Conservation (phyloP, 176 grass and related monocot species). For the Aegilops sharonensis region DNA sequence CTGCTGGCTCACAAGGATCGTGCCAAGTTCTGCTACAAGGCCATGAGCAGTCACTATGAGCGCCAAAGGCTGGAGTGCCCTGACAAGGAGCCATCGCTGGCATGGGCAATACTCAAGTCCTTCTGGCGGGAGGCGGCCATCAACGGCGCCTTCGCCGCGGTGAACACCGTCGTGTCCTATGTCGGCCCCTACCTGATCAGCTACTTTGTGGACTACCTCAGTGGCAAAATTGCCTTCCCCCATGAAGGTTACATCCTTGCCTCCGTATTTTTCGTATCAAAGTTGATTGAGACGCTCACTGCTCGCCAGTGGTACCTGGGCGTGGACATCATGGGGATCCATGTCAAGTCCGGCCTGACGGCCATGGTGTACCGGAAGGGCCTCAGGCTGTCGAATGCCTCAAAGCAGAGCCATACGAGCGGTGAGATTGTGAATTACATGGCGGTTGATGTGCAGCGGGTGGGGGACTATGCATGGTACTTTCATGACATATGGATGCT, state of each 20-base stretch:
- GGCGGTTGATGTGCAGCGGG: constrained; percentile 96
- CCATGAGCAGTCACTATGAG: constrained; percentile 66
- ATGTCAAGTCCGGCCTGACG: constrained; percentile 87
- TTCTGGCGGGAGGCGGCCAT: constrained; percentile 74
- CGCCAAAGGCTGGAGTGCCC: constrained; percentile 51
- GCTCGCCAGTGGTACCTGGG: constrained; percentile 93
- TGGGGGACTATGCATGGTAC: constrained; percentile 98
- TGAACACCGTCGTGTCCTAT: constrained; percentile 84
- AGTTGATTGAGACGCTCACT: constrained; percentile 76
- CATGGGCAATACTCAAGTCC: constrained; percentile 69
- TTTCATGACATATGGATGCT: constrained; percentile 99
- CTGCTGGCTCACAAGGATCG: constrained; percentile 74
- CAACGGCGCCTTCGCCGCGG: constrained; percentile 68
- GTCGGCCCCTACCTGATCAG: constrained; percentile 89
- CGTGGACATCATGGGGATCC: constrained; percentile 98
- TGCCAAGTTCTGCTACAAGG: constrained; percentile 80
- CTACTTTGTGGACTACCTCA: constrained; percentile 96
- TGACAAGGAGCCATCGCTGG: constrained; percentile 46
- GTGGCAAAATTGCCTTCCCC: constrained; percentile 77
- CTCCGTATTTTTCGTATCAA: constrained; percentile 72
- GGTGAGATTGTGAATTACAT: constrained; percentile 99
- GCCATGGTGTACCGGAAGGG: constrained; percentile 97
- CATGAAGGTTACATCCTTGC: constrained; percentile 95
- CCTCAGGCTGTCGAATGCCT: constrained; percentile 71
- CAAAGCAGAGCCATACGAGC: constrained; percentile 81